These are phyloP conservation scores for Diplotaxis tenuifolia DNA, from an alignment of 345 rosid species.

Conservation along the genomic window DNA sequence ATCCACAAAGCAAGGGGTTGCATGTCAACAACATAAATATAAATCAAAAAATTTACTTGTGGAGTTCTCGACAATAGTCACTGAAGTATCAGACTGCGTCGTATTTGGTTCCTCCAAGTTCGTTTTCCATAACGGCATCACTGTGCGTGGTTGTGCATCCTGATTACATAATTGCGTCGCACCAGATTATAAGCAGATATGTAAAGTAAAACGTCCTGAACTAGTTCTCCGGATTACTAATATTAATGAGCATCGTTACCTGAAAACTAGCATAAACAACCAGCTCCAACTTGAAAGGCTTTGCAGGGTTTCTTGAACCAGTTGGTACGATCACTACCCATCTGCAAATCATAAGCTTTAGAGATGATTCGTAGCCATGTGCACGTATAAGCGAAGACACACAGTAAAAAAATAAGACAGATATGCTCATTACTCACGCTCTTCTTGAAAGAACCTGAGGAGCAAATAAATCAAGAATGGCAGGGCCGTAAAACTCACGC, in stretches of 20 bases:
- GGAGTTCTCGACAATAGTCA: constrained; percentile 62
- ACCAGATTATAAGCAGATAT: background rate
- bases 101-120: constrained; percentile 75
- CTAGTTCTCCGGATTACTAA: background rate
- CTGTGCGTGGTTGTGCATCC: constrained; percentile 80
- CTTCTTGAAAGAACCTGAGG: constrained; percentile 83
- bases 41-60: constrained; percentile 52
- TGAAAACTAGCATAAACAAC: constrained; percentile 70
- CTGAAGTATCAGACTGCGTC: constrained; percentile 75
- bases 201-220: background rate
- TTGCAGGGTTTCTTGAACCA: constrained; percentile 63
- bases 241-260: constrained; percentile 45
- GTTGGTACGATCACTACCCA: constrained; percentile 89
- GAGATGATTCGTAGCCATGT: background rate
- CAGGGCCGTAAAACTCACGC: constrained; percentile 85
- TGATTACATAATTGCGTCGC: constrained; percentile 33
- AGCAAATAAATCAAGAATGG: constrained; percentile 72
- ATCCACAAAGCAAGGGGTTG: constrained; percentile 20
- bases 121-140: constrained; percentile 84
- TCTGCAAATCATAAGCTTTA: constrained; percentile 41
- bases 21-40: constrained; percentile 26
- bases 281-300: constrained; percentile 83
- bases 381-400: background rate
- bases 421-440: constrained; percentile 49
- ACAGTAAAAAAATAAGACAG: background rate